Evolutionary conservation across 2,329 filamentous ascomycete genomes (phyloP), one percentile per base, ranked within the genome.

Genomic region (Penicillium sp.): DNA sequence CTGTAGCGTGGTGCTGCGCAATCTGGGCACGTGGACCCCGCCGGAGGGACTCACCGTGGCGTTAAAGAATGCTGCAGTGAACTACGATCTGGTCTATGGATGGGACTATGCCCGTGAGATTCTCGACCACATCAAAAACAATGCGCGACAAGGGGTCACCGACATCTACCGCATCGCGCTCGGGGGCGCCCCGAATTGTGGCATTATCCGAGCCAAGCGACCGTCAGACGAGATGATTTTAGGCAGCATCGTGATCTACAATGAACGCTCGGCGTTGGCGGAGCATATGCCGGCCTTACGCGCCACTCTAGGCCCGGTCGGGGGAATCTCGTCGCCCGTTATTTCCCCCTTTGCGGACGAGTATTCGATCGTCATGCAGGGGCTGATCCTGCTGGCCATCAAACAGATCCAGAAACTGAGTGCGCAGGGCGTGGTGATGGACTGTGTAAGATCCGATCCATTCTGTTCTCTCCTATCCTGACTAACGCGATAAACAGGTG

Each of bases 31-130:
- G 12, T 96, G 91, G 91, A 76, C 80, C 6, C 85, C 89, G 6
- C 90, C 91, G 0, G 87, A 92, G 37, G 89, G 89, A 0, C 82
- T 96, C 63, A 81, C 88, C 1, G 86, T 88, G 66, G 89, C 84
- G 57, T 82, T 95, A 26, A 85, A 90, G 62, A 83, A 84, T 44
- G 86, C 88, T 1, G 88, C 86, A 31, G 85, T 91, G 52, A 86
- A 86, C 65, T 96, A 95, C 66, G 91, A 96, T 65, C 81, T 95
- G 37, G 89, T 96, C 18, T 87, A 91, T 65, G 90, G 90, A 8
- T 82, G 87, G 72, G 89, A 92, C 52, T 90, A 91, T 63, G 84
- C 86, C 9, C 87, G 89, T 11, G 81, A 82, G 3, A 88, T 95
- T 31, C 80, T 95, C 20, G 83, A 85, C 61, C 89, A 93, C 65